Conservation (phyloP, 148 eudicot species). For the Vaccinium darrowii region DNA sequence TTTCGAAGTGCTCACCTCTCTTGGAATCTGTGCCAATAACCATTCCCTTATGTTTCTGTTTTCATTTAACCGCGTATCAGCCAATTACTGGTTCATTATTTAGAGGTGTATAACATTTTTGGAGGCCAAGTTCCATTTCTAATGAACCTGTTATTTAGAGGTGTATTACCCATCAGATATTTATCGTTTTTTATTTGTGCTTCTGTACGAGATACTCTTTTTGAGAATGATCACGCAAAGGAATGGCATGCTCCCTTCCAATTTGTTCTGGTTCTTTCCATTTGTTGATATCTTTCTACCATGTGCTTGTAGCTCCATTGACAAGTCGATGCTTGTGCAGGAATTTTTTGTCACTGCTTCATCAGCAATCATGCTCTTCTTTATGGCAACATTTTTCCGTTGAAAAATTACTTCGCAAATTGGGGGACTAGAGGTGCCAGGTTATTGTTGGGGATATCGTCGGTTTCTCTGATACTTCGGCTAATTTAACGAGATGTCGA, state of each 20-base stretch:
- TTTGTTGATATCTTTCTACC: background rate
- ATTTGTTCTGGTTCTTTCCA: background rate
- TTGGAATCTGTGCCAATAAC: background rate
- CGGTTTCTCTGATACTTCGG: background rate
- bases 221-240: background rate
- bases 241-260: background rate
- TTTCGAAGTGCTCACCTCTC: background rate
- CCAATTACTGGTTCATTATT: background rate
- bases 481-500: background rate
- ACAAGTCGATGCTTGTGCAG: constrained; percentile 36
- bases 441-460: background rate
- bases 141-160: background rate
- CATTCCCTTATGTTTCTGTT: background rate
- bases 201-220: background rate
- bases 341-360: constrained; percentile 72
- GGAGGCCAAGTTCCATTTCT: background rate
- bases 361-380: constrained; percentile 54
- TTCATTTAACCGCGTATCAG: background rate
- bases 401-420: constrained; percentile 18
- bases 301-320: background rate
- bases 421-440: background rate
- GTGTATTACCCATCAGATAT: background rate
- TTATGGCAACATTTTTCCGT: constrained; percentile 74
- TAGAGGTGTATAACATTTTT: background rate
- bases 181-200: background rate